Conservation (phyloP, 768 basidiomycete species). For the Strobilomyces confusus region DNA sequence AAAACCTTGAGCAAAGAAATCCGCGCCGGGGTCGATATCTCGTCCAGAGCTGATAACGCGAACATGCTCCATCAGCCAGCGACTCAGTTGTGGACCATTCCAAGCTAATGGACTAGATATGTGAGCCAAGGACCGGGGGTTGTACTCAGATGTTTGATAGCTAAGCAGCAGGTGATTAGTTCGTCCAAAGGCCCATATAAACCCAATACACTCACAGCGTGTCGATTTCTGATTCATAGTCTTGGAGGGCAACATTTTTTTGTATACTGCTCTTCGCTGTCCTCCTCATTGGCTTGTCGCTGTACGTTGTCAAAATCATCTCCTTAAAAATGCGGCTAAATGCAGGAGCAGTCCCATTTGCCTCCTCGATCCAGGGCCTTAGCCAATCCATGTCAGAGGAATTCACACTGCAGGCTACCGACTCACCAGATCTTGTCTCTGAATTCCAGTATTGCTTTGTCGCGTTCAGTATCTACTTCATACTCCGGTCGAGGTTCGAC, state of each 20-base stretch:
- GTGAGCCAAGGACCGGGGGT: background rate
- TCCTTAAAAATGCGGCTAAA: slow-evolving; percentile 46
- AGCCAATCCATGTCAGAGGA: background rate
- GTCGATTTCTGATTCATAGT: slow-evolving; percentile 26
- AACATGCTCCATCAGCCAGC: slow-evolving; percentile 15
- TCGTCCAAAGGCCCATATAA: background rate
- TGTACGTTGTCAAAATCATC: slow-evolving; percentile 43
- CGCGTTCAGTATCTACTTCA: slow-evolving; percentile 4
- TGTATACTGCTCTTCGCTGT: slow-evolving; percentile 31
- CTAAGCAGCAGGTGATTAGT: background rate
- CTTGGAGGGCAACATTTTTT: slow-evolving; percentile 14
- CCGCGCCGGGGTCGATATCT: slow-evolving; percentile 1
- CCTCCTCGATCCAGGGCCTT: slow-evolving; percentile 39
- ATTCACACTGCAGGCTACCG: background rate
- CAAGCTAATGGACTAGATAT: background rate
- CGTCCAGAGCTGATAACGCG: background rate
- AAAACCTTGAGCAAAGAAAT: slow-evolving; percentile 31
- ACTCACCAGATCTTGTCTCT: slow-evolving; percentile 23
- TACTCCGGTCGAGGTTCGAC: slow-evolving; percentile 24
- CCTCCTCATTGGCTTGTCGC: slow-evolving; percentile 39
- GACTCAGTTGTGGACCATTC: background rate
- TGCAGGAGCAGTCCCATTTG: slow-evolving; percentile 35
- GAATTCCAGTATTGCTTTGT: slow-evolving; percentile 12
- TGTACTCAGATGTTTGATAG: background rate
- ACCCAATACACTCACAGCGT: slow-evolving; percentile 12